Evolutionary conservation across 805 yeast species (phyloP).

Genomic region (Priceomyces carsonii): DNA sequence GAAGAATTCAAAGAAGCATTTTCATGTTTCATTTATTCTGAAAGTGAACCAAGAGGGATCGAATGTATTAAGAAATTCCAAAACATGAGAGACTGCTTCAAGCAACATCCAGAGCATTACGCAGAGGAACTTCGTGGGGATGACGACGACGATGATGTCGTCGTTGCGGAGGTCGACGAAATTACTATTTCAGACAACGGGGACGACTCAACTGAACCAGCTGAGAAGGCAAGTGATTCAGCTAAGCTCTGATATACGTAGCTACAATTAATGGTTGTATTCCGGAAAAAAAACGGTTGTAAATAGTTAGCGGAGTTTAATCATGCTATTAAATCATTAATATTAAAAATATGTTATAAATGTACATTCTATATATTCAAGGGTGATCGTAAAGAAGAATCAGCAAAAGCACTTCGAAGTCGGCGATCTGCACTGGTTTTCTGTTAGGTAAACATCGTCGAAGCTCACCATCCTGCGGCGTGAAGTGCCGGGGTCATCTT

Average conservation of each 20-base stretch:
- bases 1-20: constrained; percentile 65
- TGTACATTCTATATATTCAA: too few species aligned
- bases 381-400: too few species aligned
- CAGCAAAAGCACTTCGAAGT: too few species aligned
- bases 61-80: constrained; percentile 92
- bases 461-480: constrained; percentile 24
- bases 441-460: too few species aligned
- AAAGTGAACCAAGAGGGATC: constrained; percentile 92
- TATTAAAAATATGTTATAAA: too few species aligned
- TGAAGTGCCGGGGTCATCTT: too few species aligned
- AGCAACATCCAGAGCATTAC: constrained; percentile 88
- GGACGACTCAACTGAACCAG: constrained; percentile 1
- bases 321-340: too few species aligned
- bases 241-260: too few species aligned
- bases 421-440: too few species aligned
- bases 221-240: constrained; percentile 10
- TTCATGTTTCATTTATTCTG: constrained; percentile 91
- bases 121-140: constrained; percentile 89
- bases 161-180: constrained; percentile 4
- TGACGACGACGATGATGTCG: constrained; percentile 41
- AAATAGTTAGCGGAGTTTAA: too few species aligned
- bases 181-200: constrained; percentile 3
- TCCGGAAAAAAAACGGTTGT: too few species aligned
- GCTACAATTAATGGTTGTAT: too few species aligned
- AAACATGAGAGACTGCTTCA: constrained; percentile 92